These are phyloP conservation scores for Pharnaceum exiguum DNA, from an alignment of 148 eudicot genomes.

Conservation along the genomic window DNA sequence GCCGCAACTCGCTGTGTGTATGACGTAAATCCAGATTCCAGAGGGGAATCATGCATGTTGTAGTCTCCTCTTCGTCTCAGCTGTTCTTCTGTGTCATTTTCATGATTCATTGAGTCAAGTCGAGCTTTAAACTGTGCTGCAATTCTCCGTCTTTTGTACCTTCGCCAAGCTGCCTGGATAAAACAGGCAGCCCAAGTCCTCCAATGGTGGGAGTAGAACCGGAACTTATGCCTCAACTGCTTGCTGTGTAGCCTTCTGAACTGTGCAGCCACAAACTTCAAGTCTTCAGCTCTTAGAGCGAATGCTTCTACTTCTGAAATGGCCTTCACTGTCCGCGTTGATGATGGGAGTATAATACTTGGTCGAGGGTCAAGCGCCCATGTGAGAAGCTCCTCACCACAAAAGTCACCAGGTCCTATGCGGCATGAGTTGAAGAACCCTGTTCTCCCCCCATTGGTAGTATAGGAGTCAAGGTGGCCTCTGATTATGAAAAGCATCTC, in stretches of 20 bases:
- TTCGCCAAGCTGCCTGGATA: constrained; percentile 74
- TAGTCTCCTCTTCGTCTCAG: constrained; percentile 9
- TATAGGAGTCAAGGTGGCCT: constrained; percentile 65
- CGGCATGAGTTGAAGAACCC: constrained; percentile 72
- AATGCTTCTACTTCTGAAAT: constrained; percentile 81
- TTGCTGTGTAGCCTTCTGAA: constrained; percentile 71
- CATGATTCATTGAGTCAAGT: constrained; percentile 3
- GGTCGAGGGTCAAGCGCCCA: constrained; percentile 78
- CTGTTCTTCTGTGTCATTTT: not conserved
- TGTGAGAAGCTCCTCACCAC: constrained; percentile 79
- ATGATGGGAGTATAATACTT: constrained; percentile 55
- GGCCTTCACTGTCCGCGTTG: constrained; percentile 76
- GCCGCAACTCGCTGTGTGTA: constrained; percentile 42
- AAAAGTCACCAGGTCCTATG: constrained; percentile 70
- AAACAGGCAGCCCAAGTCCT: constrained; percentile 83
- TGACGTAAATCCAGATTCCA: constrained; percentile 26
- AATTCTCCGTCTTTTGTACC: constrained; percentile 35
- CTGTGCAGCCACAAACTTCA: constrained; percentile 72
- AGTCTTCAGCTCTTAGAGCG: constrained; percentile 61
- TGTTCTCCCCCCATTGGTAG: constrained; percentile 79
- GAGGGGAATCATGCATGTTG: not conserved
- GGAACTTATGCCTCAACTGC: constrained; percentile 62
- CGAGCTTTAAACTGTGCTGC: constrained; percentile 30
- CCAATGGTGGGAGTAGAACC: constrained; percentile 87
- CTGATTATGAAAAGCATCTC: constrained; percentile 87